Evolutionary conservation across 2,329 filamentous ascomycete genomes (phyloP).

Genomic region (Cyanodermella asteris): DNA sequence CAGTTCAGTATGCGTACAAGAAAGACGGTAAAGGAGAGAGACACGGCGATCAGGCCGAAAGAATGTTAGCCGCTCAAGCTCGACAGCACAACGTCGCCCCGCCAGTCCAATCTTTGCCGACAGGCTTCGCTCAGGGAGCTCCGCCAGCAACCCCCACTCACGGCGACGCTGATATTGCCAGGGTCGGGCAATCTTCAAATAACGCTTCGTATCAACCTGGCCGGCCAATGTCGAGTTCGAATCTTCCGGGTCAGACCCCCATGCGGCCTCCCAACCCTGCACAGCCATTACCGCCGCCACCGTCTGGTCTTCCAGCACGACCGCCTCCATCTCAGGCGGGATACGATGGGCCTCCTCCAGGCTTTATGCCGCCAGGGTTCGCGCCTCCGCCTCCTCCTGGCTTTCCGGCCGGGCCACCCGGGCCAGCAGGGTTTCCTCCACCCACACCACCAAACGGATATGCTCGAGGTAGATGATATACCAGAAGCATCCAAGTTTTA

Average conservation of each 20-base stretch:
- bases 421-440: slow-evolving; percentile 12
- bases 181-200: too few relatives aligned
- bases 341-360: slow-evolving; percentile 40
- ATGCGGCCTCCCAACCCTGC: slow-evolving; percentile 26
- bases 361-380: slow-evolving; percentile 18
- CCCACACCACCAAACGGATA: slow-evolving; percentile 8
- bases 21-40: slow-evolving; percentile 95
- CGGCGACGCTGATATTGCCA: too few relatives aligned
- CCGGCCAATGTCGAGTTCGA: slow-evolving; percentile 11
- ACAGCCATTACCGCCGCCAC: slow-evolving; percentile 22
- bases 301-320: slow-evolving; percentile 38
- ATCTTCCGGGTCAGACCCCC: too few relatives aligned
- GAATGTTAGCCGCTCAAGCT: slow-evolving; percentile 74
- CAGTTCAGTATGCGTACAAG: slow-evolving; percentile 96
- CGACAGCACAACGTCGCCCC: slow-evolving; percentile 85
- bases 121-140: slow-evolving; percentile 33
- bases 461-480: slow-evolving; percentile 1
- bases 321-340: slow-evolving; percentile 48
- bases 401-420: slow-evolving; percentile 27
- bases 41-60: slow-evolving; percentile 83
- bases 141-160: slow-evolving; percentile 24
- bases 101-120: slow-evolving; percentile 52
- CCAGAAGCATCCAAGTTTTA: too few relatives aligned
- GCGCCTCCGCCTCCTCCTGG: slow-evolving; percentile 25
- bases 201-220: slow-evolving; percentile 13